Evolutionary conservation across 2,329 filamentous ascomycete genomes (phyloP), one percentile per base, ranked within the genome.

Genomic region (Calonectria montana): DNA sequence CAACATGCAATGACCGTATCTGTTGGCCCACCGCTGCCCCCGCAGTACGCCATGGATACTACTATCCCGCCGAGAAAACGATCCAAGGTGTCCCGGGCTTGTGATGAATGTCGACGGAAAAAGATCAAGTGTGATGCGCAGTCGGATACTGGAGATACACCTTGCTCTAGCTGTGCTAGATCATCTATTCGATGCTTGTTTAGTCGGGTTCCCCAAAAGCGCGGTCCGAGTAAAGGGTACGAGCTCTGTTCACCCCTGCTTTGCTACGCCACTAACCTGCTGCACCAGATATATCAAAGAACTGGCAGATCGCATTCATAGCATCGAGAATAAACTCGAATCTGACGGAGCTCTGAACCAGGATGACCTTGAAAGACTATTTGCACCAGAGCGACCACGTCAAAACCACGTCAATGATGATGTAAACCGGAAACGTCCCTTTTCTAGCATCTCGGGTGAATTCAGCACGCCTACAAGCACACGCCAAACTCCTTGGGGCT

Each of bases 41-140:
- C 81, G 2, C 81, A 83, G 47, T 85, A 85, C 65, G 82, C 84
- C 25, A 81, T 86, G 59, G 87, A 88, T 45, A 91, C 93, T 74
- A 88, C 87, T 70, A 91, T 91, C 13, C 90, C 92, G 16, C 92
- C 93, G 0, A 87, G 93, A 73, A 97, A 97, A 82, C 88, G 95
- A 71, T 94, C 93, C 7, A 97, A 97, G 82, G 94, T 97, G 7
- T 97, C 95, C 13, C 90, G 95, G 43, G 95, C 95, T 2, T 98
- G 95, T 79, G 95, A 98, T 80, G 94, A 97, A 81, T 97, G 95
- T 81, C 89, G 95, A 50, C 90, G 95, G 67, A 97, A 97, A 84
- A 97, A 96, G 86, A 94, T 97, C 71, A 94, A 95, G 80, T 98
- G 95, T 79, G 95, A 97, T 84, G 94, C 94, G 5, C 90, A 91